Conservation (phyloP, 495 filamentous ascomycete genomes). For the Neurospora sp. region DNA sequence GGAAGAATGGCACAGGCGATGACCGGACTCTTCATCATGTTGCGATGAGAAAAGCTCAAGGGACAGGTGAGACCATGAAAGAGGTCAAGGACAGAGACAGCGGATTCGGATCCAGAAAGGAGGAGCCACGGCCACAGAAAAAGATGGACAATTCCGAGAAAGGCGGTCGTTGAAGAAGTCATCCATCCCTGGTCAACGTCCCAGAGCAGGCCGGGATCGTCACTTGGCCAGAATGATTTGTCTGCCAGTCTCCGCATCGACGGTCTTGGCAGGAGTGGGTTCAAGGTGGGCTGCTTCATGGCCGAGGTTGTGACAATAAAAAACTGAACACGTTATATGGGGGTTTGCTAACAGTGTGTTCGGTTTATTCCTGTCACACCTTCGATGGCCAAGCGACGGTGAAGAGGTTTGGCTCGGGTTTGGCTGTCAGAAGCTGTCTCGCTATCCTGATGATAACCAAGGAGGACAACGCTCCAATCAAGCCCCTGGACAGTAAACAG, state of each 20-base stretch:
- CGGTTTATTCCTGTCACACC: too few relatives aligned
- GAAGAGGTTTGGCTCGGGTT: neutral
- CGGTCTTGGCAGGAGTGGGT: neutral
- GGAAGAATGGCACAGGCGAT: conserved; percentile 4
- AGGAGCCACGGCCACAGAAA: neutral
- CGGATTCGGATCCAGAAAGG: neutral
- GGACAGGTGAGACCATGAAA: neutral
- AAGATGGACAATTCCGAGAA: neutral
- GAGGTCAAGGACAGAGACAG: neutral
- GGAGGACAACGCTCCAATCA: neutral
- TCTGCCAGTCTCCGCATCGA: neutral
- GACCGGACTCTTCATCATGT: neutral
- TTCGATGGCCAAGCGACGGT: neutral
- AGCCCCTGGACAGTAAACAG: neutral
- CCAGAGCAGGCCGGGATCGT: neutral
- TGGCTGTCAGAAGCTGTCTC: neutral
- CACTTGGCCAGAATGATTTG: neutral
- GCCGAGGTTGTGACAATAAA: neutral
- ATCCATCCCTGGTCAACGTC: neutral
- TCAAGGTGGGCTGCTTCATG: neutral
- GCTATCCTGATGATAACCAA: neutral
- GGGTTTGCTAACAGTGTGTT: too few relatives aligned
- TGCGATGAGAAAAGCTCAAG: neutral
- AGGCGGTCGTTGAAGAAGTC: neutral
- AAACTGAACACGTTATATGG: too few relatives aligned